phyloP scores from a whole-genome alignment of 495 filamentous ascomycete genomes.

The Xylaria sp. region DNA sequence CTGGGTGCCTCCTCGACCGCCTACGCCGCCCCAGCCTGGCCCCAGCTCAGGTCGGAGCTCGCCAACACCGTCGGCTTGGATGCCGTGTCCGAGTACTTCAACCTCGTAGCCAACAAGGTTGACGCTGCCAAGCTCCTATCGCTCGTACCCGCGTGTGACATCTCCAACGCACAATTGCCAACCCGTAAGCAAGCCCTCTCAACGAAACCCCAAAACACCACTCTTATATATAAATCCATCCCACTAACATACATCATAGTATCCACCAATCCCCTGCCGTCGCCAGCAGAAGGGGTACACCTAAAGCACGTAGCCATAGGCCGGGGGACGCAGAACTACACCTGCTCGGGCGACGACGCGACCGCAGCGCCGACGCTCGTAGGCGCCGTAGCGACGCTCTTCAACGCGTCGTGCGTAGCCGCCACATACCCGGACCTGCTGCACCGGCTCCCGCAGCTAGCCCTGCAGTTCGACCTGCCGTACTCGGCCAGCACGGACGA shows the following conservation, averaged over 20 bases:
- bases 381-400: conserved; percentile 86
- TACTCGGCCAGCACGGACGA: conserved; percentile 44
- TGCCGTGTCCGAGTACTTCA: conserved; percentile 61
- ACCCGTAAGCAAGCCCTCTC: conserved; percentile 47
- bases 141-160: conserved; percentile 56
- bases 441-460: conserved; percentile 56
- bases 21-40: conserved; percentile 56
- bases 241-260: conserved; percentile 17
- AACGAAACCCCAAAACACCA: not conserved
- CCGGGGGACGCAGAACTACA: conserved; percentile 92
- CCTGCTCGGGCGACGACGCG: conserved; percentile 68
- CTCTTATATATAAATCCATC: not conserved
- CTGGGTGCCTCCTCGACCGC: conserved; percentile 51
- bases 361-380: conserved; percentile 64
- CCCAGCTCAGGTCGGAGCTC: conserved; percentile 44
- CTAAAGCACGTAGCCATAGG: conserved; percentile 83
- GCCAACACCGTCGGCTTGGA: conserved; percentile 46
- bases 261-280: conserved; percentile 51
- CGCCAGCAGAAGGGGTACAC: conserved; percentile 61
- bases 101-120: conserved; percentile 57
- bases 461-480: conserved; percentile 63
- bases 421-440: conserved; percentile 69
- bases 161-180: conserved; percentile 56
- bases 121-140: conserved; percentile 46
- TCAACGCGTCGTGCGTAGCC: conserved; percentile 84